phyloP scores from a whole-genome alignment of 805 yeast species.

The Schwanniomyces polymorphus region DNA sequence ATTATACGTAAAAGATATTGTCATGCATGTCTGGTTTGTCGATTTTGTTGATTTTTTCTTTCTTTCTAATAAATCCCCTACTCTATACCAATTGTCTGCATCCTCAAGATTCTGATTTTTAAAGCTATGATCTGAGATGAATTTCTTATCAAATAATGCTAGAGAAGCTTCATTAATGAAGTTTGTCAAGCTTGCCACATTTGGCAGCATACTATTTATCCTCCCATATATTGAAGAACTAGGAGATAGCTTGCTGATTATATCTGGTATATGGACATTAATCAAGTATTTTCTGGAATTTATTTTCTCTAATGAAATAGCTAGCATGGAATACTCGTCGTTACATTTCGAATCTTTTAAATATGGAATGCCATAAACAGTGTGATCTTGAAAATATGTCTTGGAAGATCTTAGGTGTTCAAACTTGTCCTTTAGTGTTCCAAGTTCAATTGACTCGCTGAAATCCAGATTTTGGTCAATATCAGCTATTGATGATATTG shows the following conservation, averaged over 20 bases:
- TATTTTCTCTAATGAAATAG: slow-evolving; percentile 36
- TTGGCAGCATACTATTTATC: slow-evolving; percentile 6
- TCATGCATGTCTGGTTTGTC: slow-evolving; percentile 26
- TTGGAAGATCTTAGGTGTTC: slow-evolving; percentile 26
- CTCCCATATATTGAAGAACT: slow-evolving; percentile 16
- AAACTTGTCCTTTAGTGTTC: slow-evolving; percentile 22
- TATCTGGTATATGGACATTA: slow-evolving; percentile 44
- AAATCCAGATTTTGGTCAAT: slow-evolving; percentile 7
- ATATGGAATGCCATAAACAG: slow-evolving; percentile 29
- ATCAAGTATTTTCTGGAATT: slow-evolving; percentile 34
- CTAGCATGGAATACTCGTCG: slow-evolving; percentile 14
- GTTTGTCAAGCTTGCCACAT: slow-evolving; percentile 8
- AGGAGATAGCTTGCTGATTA: slow-evolving; percentile 35
- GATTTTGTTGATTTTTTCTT: not conserved
- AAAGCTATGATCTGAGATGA: slow-evolving; percentile 13
- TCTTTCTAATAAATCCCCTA: slow-evolving; percentile 12
- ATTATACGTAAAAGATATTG: slow-evolving; percentile 34
- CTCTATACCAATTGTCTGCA: slow-evolving; percentile 8
- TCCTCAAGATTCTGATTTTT: slow-evolving; percentile 16
- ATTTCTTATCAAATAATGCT: slow-evolving; percentile 14
- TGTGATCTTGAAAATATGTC: slow-evolving; percentile 25
- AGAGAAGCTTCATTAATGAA: slow-evolving; percentile 9
- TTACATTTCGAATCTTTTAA: not conserved
- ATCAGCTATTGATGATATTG: slow-evolving; percentile 18
- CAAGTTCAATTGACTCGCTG: not conserved